Percentiles rank a stretch among this genome's conserved stretches.
Conservation (phyloP, 176 grass and related monocot species). For the Triticum aestivum region DNA sequence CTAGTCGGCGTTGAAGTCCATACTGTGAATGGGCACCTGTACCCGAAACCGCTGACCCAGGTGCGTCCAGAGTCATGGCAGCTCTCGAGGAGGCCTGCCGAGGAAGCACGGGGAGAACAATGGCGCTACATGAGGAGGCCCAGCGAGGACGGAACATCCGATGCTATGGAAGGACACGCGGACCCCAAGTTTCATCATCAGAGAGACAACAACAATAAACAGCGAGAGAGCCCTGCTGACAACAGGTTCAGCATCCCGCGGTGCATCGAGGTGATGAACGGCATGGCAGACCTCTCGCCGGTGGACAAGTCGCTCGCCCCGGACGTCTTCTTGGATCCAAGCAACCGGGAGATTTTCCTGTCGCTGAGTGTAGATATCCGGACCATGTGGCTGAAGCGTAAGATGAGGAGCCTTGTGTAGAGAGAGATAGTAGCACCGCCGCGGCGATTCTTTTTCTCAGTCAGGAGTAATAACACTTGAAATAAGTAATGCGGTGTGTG, state of each 20-base stretch:
- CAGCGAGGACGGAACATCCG: slow-evolving; percentile 42
- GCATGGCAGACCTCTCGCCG: slow-evolving; percentile 46
- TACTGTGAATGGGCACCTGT: slow-evolving; percentile 60
- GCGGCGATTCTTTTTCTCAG: slow-evolving; percentile 13
- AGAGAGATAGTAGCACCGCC: background rate
- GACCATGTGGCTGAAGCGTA: slow-evolving; percentile 63
- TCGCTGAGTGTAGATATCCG: slow-evolving; percentile 57
- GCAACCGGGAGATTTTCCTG: slow-evolving; percentile 63
- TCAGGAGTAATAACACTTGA: slow-evolving; percentile 3
- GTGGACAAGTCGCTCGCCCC: slow-evolving; percentile 57
- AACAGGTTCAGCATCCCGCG: slow-evolving; percentile 49
- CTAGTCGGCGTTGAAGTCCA: slow-evolving; percentile 45
- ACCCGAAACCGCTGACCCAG: slow-evolving; percentile 51
- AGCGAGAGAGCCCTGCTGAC: background rate
- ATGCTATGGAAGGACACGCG: slow-evolving; percentile 33
- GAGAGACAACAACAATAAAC: slow-evolving; percentile 26
- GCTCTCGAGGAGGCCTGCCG: slow-evolving; percentile 30
- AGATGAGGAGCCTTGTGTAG: slow-evolving; percentile 58
- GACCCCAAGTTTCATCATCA: slow-evolving; percentile 30
- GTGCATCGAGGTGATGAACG: slow-evolving; percentile 63
- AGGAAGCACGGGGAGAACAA: slow-evolving; percentile 43
- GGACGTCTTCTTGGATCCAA: slow-evolving; percentile 50
- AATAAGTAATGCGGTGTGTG: slow-evolving; percentile 29
- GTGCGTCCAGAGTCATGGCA: slow-evolving; percentile 54
- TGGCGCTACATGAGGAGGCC: slow-evolving; percentile 45